A percentile compares a stretch with the other conserved stretches of the same genome.
phyloP scores from a whole-genome alignment of 2,329 filamentous ascomycete species.

The Aureobasidium pullulans region DNA sequence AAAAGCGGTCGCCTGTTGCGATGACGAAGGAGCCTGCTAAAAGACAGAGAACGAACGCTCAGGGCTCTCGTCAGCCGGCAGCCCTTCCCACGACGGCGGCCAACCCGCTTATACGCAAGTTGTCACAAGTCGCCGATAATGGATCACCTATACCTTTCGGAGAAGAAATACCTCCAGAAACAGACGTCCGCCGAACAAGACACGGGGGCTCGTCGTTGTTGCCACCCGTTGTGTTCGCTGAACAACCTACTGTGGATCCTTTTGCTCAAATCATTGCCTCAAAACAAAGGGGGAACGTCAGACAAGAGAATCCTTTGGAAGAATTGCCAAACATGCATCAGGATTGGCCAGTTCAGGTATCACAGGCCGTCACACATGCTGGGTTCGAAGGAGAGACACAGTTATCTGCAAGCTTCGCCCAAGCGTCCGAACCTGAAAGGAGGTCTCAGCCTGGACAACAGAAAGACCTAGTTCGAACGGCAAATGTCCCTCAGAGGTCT shows the following conservation, averaged over 20 bases:
- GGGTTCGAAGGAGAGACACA: neutral
- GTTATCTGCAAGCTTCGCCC: neutral
- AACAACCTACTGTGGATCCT: neutral
- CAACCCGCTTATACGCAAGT: neutral
- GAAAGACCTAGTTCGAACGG: neutral
- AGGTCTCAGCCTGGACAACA: neutral
- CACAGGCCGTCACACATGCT: neutral
- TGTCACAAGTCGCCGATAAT: slow-evolving; percentile 12
- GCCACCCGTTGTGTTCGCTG: too few species aligned
- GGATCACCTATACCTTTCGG: neutral
- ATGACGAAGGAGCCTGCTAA: neutral
- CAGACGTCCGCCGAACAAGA: neutral
- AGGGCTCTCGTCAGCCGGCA: too few species aligned
- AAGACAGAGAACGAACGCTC: neutral
- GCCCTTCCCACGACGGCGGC: neutral
- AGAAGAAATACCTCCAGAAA: neutral
- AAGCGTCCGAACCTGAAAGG: too few species aligned
- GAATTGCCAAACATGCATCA: neutral
- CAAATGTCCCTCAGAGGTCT: neutral
- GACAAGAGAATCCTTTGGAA: neutral
- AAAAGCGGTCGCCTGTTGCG: neutral
- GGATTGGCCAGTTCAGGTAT: neutral
- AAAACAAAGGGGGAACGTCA: neutral
- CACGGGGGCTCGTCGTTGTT: neutral
- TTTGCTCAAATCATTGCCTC: neutral